phyloP scores from a whole-genome alignment of 176 grass and related monocot species.

The Avena atlantica region DNA sequence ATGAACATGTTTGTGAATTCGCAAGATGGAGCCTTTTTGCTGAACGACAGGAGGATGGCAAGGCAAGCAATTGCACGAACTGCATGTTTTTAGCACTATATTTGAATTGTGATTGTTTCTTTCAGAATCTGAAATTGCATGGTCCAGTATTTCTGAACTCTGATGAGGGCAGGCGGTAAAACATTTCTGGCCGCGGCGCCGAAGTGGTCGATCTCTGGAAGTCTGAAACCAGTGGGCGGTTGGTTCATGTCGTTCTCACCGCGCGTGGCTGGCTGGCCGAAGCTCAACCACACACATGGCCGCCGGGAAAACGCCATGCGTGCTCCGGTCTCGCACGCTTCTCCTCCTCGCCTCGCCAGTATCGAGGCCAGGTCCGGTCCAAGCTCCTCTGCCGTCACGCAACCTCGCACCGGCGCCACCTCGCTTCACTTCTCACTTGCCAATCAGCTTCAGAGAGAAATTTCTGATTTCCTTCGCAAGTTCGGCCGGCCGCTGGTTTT shows the following conservation, averaged over 20 bases:
- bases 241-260: constrained; percentile 27
- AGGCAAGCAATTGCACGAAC: too few relatives aligned
- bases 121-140: too few relatives aligned
- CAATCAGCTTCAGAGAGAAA: not conserved
- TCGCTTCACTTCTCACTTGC: not conserved
- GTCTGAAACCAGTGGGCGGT: not conserved
- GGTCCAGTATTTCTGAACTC: too few relatives aligned
- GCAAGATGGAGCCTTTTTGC: too few relatives aligned
- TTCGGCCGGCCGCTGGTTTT: not conserved
- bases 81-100: too few relatives aligned
- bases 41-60: too few relatives aligned
- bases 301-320: constrained; percentile 44
- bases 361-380: too few relatives aligned
- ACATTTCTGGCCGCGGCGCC: not conserved
- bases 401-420: not conserved
- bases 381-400: constrained; percentile 52
- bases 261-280: not conserved
- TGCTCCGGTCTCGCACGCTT: not conserved
- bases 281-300: constrained; percentile 48
- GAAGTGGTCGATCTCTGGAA: not conserved
- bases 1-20: too few relatives aligned
- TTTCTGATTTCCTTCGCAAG: not conserved
- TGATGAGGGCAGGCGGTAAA: too few relatives aligned
- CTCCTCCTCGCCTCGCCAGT: too few relatives aligned
- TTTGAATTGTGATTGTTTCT: too few relatives aligned